Percentiles rank a stretch among this genome's conserved stretches.
These are phyloP conservation scores for Phymatotrichopsis omnivora DNA, from an alignment of 2,329 filamentous ascomycete genomes.

Conservation along the genomic window DNA sequence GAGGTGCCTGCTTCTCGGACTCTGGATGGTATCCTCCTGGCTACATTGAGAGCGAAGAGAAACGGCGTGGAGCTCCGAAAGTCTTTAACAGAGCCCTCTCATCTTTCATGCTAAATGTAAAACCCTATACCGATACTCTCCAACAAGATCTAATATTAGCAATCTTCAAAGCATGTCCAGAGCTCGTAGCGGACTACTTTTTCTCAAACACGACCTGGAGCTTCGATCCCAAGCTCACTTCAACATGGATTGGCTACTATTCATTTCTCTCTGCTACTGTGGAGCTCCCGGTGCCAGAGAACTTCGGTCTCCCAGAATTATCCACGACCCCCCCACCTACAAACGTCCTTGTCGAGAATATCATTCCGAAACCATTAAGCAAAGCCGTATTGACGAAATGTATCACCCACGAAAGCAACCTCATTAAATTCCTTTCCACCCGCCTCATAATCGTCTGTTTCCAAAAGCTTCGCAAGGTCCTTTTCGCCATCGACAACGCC, in stretches of 20 bases:
- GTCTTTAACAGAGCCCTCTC: conserved; percentile 72
- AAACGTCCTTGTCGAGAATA: conserved; percentile 69
- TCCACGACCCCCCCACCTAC: conserved; percentile 62
- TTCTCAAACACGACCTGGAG: conserved; percentile 66
- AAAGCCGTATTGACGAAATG: conserved; percentile 72
- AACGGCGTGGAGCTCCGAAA: conserved; percentile 56
- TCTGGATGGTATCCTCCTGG: conserved; percentile 69
- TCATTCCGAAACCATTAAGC: conserved; percentile 71
- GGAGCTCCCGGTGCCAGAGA: conserved; percentile 61
- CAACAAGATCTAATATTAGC: conserved; percentile 73
- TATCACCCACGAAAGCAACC: conserved; percentile 57
- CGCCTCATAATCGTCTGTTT: conserved; percentile 69
- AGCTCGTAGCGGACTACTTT: conserved; percentile 83
- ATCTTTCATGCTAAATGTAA: conserved; percentile 65
- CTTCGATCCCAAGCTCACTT: conserved; percentile 82
- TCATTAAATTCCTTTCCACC: conserved; percentile 75
- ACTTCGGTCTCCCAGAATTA: conserved; percentile 43
- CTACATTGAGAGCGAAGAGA: conserved; percentile 40
- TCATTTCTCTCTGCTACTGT: conserved; percentile 77
- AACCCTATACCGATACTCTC: conserved; percentile 69
- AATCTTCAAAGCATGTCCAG: conserved; percentile 72
- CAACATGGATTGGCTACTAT: conserved; percentile 91
- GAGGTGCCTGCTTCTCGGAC: conserved; percentile 67
- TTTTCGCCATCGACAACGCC: conserved; percentile 44
- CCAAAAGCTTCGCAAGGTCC: conserved; percentile 59